Evolutionary conservation across 768 basidiomycete genomes (phyloP).

Genomic region (Phylloporus arenicola): DNA sequence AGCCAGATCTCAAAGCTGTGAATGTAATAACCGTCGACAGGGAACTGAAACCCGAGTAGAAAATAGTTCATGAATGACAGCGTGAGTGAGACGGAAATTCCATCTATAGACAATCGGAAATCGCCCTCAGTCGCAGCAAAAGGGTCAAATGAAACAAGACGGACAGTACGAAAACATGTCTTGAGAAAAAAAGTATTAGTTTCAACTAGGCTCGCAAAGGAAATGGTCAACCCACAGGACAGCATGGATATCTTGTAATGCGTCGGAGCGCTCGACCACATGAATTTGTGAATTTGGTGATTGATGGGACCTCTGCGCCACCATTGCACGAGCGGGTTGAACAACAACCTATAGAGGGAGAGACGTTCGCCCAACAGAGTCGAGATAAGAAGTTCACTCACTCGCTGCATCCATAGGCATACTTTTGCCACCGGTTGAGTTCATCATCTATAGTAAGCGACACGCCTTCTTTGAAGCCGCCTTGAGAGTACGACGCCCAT

Average conservation of each 20-base stretch:
- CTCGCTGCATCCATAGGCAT: slow-evolving; percentile 60
- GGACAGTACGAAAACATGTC: slow-evolving; percentile 51
- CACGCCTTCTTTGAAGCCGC: slow-evolving; percentile 89
- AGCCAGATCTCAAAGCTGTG: slow-evolving; percentile 80
- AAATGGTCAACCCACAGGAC: slow-evolving; percentile 37
- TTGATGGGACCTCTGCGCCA: slow-evolving; percentile 77
- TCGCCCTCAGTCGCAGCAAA: background rate
- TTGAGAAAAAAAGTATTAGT: slow-evolving; percentile 4
- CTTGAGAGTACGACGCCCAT: slow-evolving; percentile 79
- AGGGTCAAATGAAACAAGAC: slow-evolving; percentile 13
- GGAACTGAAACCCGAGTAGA: slow-evolving; percentile 66
- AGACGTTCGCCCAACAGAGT: background rate
- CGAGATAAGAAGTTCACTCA: slow-evolving; percentile 34
- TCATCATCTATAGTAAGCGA: slow-evolving; percentile 87
- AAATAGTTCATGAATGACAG: slow-evolving; percentile 70
- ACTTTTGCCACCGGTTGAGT: slow-evolving; percentile 90
- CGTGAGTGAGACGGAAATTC: slow-evolving; percentile 63
- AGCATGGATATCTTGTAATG: slow-evolving; percentile 75
- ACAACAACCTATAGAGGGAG: slow-evolving; percentile 56
- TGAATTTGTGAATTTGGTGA: slow-evolving; percentile 67
- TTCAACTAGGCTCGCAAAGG: slow-evolving; percentile 2
- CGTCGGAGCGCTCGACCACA: slow-evolving; percentile 72
- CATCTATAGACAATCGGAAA: slow-evolving; percentile 19
- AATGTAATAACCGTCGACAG: slow-evolving; percentile 71
- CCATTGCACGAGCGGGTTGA: slow-evolving; percentile 80